Evolutionary conservation across 208 protist species (phyloP).

Genomic region (Trypanosoma melophagium): DNA sequence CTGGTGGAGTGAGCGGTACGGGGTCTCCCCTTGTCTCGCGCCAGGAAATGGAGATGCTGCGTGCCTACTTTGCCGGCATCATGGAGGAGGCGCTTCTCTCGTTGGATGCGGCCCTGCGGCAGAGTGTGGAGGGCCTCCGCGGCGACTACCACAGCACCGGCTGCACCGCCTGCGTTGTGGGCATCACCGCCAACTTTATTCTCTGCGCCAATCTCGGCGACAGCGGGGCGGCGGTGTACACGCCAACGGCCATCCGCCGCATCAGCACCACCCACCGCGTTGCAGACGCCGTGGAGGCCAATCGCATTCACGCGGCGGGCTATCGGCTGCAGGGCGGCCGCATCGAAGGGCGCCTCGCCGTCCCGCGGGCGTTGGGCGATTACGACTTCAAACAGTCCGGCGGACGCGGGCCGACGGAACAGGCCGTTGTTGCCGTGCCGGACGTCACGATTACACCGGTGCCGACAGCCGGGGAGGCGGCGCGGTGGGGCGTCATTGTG

Average conservation of each 20-base stretch:
- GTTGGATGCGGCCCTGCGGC: constrained; percentile 52
- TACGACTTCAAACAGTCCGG: constrained; percentile 90
- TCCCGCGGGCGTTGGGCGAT: constrained; percentile 78
- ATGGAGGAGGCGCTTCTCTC: constrained; percentile 77
- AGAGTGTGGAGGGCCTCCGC: constrained; percentile 45
- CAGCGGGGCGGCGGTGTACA: constrained; percentile 74
- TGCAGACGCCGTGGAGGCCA: constrained; percentile 40
- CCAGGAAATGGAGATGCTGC: constrained; percentile 68
- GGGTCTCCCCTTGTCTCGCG: constrained; percentile 21
- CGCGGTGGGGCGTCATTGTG: constrained; percentile 68
- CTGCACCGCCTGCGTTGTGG: constrained; percentile 77
- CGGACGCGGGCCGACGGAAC: constrained; percentile 41
- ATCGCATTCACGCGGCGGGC: constrained; percentile 60
- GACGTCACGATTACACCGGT: constrained; percentile 68
- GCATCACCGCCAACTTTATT: constrained; percentile 73
- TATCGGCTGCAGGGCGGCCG: constrained; percentile 52
- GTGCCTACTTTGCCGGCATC: constrained; percentile 60
- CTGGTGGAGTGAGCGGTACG: neutral
- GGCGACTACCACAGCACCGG: constrained; percentile 76
- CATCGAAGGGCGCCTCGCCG: constrained; percentile 80
- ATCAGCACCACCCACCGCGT: constrained; percentile 72
- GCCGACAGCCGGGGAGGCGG: constrained; percentile 24
- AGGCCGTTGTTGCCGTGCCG: constrained; percentile 69
- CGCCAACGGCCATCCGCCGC: constrained; percentile 27
- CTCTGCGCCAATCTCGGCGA: constrained; percentile 82